Evolutionary conservation across 345 rosid species (phyloP), one percentile per base, ranked within the genome.

Genomic region (Sapria himalayana): DNA sequence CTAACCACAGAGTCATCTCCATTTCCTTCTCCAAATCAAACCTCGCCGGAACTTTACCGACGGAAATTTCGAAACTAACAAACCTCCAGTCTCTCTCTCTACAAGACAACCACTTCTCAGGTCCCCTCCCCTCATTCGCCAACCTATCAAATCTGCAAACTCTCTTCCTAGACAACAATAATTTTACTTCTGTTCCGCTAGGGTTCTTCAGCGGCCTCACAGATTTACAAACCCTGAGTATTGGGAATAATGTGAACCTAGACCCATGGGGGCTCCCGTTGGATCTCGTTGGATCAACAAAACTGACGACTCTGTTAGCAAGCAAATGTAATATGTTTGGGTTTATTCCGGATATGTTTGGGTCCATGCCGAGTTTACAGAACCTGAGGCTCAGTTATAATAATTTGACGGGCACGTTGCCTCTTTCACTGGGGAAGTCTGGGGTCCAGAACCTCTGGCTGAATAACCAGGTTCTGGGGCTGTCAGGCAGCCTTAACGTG

Each of bases 141-240:
- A 58, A 56, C 3, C 72, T 73, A 13, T 15, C 76, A 0, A 52
- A 39, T 44, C 64, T 86, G 13, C 68, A 60, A 39, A 48, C 46
- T 4, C 24, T 81, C 20, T 64, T 23, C 18, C 39, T 86, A 6
- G 74, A 59, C 58, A 0, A 0, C 27, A 86, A 86, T 54, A 50
- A 41, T 0, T 86, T 86, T 66, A 61, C 64, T 19, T 50, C 66
- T 20, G 50, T 78, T n/a, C 56, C 74, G 4, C 2, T 43, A 1
- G 76, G 66, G 23, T 74, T 71, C 54, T 78, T 85, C 51, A 41
- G 49, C 10, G 92, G 82, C 5, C 75, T 86, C 25, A 42, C 76
- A 7, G 62, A 49, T 50, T 58, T 81, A 22, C 72, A 52, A 22
- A 37, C 9, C 15, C 50, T 81, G 37, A 62, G 74, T 44, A 15